phyloP scores from a whole-genome alignment of 2,329 filamentous ascomycete genomes.

The Aspergillus ustus region DNA sequence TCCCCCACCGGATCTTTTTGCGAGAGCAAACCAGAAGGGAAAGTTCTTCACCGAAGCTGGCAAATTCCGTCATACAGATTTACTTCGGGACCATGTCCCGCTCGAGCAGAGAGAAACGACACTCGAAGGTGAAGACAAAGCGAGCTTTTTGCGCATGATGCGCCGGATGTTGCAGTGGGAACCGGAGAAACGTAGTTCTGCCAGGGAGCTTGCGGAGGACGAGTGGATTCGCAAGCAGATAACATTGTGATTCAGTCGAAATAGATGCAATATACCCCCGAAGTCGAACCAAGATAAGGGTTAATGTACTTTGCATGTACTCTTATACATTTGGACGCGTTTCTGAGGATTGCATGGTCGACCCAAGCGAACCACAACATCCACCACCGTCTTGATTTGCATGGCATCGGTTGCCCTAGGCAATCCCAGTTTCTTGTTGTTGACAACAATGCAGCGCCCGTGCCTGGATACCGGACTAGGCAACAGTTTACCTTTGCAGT shows the following conservation, averaged over 20 bases:
- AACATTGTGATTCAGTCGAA: neutral
- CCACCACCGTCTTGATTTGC: no score
- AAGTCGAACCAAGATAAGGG: no score
- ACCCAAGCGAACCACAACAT: no score
- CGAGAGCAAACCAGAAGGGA: slow-evolving; percentile 31
- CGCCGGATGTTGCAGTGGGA: slow-evolving; percentile 46
- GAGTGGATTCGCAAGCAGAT: slow-evolving; percentile 30
- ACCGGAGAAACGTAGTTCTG: slow-evolving; percentile 35
- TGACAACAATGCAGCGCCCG: no score
- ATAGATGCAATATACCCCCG: no score
- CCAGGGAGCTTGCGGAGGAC: slow-evolving; percentile 33
- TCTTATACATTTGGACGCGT: no score
- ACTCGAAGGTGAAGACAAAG: slow-evolving; percentile 40
- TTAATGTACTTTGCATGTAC: no score
- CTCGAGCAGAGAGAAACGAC: slow-evolving; percentile 45
- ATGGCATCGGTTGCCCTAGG: no score
- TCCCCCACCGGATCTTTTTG: slow-evolving; percentile 42
- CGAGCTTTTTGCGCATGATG: slow-evolving; percentile 37
- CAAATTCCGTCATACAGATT: slow-evolving; percentile 30
- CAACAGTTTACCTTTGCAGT: no score
- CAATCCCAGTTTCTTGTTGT: no score
- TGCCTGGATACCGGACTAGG: no score
- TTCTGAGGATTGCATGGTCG: no score
- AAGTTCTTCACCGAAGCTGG: slow-evolving; percentile 49
- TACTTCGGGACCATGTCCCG: slow-evolving; percentile 28